These are phyloP conservation scores for Xylariomycetidae sp. DNA, from an alignment of 2,329 filamentous ascomycete species.

Conservation along the genomic window DNA sequence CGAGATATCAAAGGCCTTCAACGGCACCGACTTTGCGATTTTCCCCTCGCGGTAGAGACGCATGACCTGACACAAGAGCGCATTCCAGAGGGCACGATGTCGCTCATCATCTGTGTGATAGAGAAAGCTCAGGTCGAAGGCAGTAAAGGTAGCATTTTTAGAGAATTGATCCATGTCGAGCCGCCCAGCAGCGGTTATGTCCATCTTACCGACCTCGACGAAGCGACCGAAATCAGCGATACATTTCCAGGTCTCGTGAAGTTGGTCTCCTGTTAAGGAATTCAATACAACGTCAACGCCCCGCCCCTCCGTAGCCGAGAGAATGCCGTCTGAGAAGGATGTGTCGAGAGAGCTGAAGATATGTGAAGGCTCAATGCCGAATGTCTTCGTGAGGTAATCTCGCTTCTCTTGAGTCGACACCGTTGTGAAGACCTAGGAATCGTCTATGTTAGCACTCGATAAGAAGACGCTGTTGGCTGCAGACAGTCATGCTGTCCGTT, in stretches of 20 bases:
- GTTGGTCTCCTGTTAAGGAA: conserved; percentile 7
- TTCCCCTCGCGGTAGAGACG: conserved; percentile 1
- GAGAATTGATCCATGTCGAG: conserved; percentile 35
- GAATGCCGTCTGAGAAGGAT: conserved; percentile 23
- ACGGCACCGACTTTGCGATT: conserved; percentile 1
- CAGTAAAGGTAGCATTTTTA: conserved; percentile 33
- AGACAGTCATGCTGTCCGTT: no score
- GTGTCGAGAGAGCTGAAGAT: conserved; percentile 29
- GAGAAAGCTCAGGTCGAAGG: conserved; percentile 28
- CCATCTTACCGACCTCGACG: conserved; percentile 34
- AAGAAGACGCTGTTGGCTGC: no score
- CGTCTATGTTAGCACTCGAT: no score
- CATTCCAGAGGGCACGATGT: no score
- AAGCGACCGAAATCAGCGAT: conserved; percentile 33
- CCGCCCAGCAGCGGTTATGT: conserved; percentile 27
- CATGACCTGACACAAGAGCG: conserved; percentile 1
- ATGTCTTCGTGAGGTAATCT: conserved; percentile 16
- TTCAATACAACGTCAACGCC: conserved; percentile 13
- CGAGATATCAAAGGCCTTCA: conserved; percentile 1
- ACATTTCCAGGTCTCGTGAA: conserved; percentile 25
- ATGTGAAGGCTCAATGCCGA: conserved; percentile 22
- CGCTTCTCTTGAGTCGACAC: not conserved
- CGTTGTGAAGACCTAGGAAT: conserved; percentile 1
- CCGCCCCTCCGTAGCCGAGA: conserved; percentile 5
- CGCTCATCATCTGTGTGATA: conserved; percentile 3